phyloP scores from a whole-genome alignment of 2,329 filamentous ascomycete species.

The Mollisiaceae sp. region DNA sequence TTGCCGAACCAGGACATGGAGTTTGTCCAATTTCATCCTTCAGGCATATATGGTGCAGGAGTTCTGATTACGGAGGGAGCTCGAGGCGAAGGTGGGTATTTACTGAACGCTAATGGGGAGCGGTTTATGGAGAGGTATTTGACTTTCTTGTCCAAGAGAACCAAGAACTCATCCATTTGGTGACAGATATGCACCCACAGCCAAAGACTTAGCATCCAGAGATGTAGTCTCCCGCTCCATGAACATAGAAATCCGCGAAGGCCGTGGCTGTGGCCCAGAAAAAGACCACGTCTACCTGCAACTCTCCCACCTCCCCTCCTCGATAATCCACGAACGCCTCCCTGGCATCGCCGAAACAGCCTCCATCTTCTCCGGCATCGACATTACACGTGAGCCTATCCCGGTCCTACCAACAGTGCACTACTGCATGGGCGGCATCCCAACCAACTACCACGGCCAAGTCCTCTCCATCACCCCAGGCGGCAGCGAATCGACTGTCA shows the following conservation, averaged over 20 bases:
- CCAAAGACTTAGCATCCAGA: conserved; percentile 54
- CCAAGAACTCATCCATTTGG: not conserved
- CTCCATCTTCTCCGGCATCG: conserved; percentile 54
- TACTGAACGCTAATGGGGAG: conserved; percentile 54
- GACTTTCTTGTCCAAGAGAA: not conserved
- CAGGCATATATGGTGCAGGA: conserved; percentile 55
- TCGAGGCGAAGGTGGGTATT: conserved; percentile 54
- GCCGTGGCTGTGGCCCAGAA: conserved; percentile 50
- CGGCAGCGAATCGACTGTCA: conserved; percentile 48
- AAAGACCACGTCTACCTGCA: conserved; percentile 55
- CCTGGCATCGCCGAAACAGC: conserved; percentile 57
- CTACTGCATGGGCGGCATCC: conserved; percentile 57
- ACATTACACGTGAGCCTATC: conserved; percentile 54
- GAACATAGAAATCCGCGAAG: conserved; percentile 55
- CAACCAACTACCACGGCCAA: conserved; percentile 55
- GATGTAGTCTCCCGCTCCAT: conserved; percentile 54
- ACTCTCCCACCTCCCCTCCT: conserved; percentile 52
- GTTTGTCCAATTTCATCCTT: conserved; percentile 57
- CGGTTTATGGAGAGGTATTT: conserved; percentile 53
- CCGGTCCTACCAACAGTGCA: conserved; percentile 57
- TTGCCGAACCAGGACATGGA: conserved; percentile 56
- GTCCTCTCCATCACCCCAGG: conserved; percentile 48
- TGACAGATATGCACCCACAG: conserved; percentile 50
- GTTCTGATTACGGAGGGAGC: conserved; percentile 56
- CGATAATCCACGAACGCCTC: conserved; percentile 52